A percentile compares a stretch with the other conserved stretches of the same genome.
These are phyloP conservation scores for Pestalotiopsis sp. DNA, from an alignment of 2,329 filamentous ascomycete species.

Conservation along the genomic window DNA sequence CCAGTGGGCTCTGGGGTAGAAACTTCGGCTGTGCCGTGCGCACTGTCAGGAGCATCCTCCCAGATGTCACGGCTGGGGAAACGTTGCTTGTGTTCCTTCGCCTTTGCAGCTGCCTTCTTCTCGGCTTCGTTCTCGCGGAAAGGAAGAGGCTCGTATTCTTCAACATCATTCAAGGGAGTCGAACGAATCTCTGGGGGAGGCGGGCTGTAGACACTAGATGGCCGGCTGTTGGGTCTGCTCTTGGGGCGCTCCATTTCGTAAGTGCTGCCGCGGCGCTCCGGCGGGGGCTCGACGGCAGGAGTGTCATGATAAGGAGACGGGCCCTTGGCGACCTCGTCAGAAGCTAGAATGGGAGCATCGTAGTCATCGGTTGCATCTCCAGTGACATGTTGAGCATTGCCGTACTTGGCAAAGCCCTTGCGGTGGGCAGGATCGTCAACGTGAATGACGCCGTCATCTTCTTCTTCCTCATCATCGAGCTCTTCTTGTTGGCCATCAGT, in stretches of 20 bases:
- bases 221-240: conserved; percentile 66
- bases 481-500: conserved; percentile 18
- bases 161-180: conserved; percentile 82
- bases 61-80: conserved; percentile 97
- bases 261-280: conserved; percentile 63
- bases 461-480: conserved; percentile 29
- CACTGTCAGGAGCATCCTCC: conserved; percentile 91
- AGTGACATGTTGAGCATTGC: conserved; percentile 49
- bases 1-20: conserved; percentile 73
- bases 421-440: conserved; percentile 67
- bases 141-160: conserved; percentile 95
- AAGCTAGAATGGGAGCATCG: conserved; percentile 80
- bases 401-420: conserved; percentile 45
- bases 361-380: conserved; percentile 62
- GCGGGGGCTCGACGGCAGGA: conserved; percentile 79
- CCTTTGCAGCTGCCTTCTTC: conserved; percentile 45
- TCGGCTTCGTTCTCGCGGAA: conserved; percentile 68
- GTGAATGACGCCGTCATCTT: conserved; percentile 70
- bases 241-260: conserved; percentile 59
- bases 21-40: conserved; percentile 79
- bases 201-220: conserved; percentile 64
- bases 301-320: conserved; percentile 65
- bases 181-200: conserved; percentile 57
- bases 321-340: conserved; percentile 82
- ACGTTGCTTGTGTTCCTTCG: conserved; percentile 61